Conservation (phyloP, 768 basidiomycete genomes). For the Amanita pallidorosea region DNA sequence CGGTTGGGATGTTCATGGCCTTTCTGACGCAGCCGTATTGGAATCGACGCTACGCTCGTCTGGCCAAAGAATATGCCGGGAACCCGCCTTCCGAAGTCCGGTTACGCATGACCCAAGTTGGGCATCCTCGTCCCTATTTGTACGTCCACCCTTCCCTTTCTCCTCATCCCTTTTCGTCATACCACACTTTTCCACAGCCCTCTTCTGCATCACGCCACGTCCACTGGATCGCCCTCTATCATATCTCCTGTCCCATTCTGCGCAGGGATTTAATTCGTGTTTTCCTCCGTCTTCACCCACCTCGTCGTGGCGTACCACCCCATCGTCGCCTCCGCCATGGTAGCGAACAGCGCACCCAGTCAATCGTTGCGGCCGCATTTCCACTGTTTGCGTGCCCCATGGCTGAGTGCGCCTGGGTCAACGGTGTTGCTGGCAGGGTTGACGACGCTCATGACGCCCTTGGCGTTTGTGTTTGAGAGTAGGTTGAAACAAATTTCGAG, state of each 20-base stretch:
- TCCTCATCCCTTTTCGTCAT: conserved; percentile 19
- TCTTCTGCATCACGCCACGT: conserved; percentile 49
- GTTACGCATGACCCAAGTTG: conserved; percentile 56
- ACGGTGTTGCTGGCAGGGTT: conserved; percentile 63
- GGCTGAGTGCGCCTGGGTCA: conserved; percentile 61
- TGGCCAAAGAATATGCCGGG: conserved; percentile 28
- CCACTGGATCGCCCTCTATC: conserved; percentile 60
- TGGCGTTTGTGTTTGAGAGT: conserved; percentile 33
- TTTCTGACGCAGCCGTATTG: conserved; percentile 41
- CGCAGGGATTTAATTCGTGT: conserved; percentile 52
- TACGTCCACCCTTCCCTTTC: conserved; percentile 32
- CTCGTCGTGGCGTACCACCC: conserved; percentile 59
- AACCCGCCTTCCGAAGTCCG: conserved; percentile 54
- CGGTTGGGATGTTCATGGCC: conserved; percentile 42
- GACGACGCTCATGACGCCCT: conserved; percentile 47
- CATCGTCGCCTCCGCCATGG: conserved; percentile 59
- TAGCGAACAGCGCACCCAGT: conserved; percentile 52
- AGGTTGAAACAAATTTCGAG: too few species aligned
- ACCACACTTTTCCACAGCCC: conserved; percentile 27
- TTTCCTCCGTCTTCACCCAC: conserved; percentile 63
- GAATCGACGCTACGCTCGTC: conserved; percentile 35
- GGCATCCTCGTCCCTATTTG: conserved; percentile 53
- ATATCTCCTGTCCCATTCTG: conserved; percentile 60
- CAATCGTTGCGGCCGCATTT: conserved; percentile 50
- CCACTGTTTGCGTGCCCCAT: conserved; percentile 57